Percentiles rank a stretch among this genome's conserved stretches.
phyloP scores from a whole-genome alignment of 805 yeast species.

The Metschnikowia noctiluminum region DNA sequence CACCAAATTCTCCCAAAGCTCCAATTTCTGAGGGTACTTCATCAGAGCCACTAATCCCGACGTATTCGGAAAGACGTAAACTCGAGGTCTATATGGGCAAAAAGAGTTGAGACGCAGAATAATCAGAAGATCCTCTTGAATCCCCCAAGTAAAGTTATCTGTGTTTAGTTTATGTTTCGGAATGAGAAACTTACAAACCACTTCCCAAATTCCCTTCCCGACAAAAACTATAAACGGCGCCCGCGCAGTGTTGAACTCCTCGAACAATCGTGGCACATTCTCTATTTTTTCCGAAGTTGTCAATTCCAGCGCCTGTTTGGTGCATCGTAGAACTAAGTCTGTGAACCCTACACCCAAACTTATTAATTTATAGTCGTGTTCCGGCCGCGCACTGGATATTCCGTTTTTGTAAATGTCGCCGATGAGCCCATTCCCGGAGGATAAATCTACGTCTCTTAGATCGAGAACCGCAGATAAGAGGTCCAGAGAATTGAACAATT shows the following conservation, averaged over 20 bases:
- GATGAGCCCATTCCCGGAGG: conserved; percentile 14
- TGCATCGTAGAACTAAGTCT: conserved; percentile 64
- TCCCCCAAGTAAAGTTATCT: conserved; percentile 53
- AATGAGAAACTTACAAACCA: conserved; percentile 39
- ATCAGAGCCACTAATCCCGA: conserved; percentile 64
- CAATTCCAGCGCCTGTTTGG: conserved; percentile 55
- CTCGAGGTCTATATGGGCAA: conserved; percentile 19
- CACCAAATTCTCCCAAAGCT: conserved; percentile 46
- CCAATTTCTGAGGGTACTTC: conserved; percentile 42
- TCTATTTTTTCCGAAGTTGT: conserved; percentile 47
- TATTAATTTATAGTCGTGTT: conserved; percentile 42
- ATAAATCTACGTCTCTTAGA: conserved; percentile 1
- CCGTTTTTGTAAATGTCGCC: conserved; percentile 13
- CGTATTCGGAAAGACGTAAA: conserved; percentile 68
- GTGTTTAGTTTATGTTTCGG: conserved; percentile 23
- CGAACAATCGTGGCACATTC: conserved; percentile 51
- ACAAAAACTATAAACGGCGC: conserved; percentile 54
- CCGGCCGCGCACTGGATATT: conserved; percentile 19
- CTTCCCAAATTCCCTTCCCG: conserved; percentile 77
- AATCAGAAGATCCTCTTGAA: conserved; percentile 17
- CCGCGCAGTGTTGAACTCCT: conserved; percentile 34
- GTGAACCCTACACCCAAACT: conserved; percentile 61
- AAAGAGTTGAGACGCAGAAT: conserved; percentile 11
- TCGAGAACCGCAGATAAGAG: conserved; percentile 27
- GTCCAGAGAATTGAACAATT: conserved; percentile 50